These are phyloP conservation scores for Skeletonema marinoi DNA, from an alignment of 108 stramenopile genomes.

Conservation along the genomic window DNA sequence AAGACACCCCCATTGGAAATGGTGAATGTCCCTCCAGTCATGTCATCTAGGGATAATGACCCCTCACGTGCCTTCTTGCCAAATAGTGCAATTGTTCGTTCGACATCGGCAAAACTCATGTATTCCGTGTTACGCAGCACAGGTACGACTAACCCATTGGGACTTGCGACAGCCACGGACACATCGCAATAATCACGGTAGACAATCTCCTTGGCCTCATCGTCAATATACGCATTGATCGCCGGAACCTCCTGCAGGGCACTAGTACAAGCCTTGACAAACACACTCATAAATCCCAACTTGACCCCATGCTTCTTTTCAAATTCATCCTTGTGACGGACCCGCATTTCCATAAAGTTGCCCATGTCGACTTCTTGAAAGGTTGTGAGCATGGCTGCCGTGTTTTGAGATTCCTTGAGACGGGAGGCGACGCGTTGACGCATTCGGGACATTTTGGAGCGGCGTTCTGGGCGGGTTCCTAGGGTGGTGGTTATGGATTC, in stretches of 20 bases:
- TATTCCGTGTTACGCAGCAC: conserved; percentile 96
- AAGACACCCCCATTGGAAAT: conserved; percentile 99
- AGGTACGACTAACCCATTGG: conserved; percentile 97
- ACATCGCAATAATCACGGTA: conserved; percentile 98
- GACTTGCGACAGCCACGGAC: conserved; percentile 96
- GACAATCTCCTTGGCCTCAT: conserved; percentile 96
- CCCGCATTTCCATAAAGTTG: conserved; percentile 95
- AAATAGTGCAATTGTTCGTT: conserved; percentile 94
- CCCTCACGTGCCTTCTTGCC: conserved; percentile 94
- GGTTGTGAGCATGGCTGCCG: conserved; percentile 99
- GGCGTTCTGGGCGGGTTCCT: conserved; percentile 89
- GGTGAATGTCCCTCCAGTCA: conserved; percentile 99
- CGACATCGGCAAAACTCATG: conserved; percentile 98
- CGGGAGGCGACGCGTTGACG: conserved; percentile 95
- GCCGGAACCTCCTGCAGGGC: conserved; percentile 96
- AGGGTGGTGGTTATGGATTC: conserved; percentile 50
- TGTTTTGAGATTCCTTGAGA: conserved; percentile 98
- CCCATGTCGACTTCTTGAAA: conserved; percentile 99
- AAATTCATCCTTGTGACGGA: conserved; percentile 95
- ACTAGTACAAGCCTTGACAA: conserved; percentile 95
- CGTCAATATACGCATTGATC: conserved; percentile 99
- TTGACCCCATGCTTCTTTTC: conserved; percentile 97
- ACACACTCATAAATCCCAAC: conserved; percentile 98
- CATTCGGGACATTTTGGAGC: conserved; percentile 99
- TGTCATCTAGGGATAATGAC: conserved; percentile 95